Evolutionary conservation across 2,329 filamentous ascomycete species (phyloP).

Genomic region (Hirsutella rhossiliensis): DNA sequence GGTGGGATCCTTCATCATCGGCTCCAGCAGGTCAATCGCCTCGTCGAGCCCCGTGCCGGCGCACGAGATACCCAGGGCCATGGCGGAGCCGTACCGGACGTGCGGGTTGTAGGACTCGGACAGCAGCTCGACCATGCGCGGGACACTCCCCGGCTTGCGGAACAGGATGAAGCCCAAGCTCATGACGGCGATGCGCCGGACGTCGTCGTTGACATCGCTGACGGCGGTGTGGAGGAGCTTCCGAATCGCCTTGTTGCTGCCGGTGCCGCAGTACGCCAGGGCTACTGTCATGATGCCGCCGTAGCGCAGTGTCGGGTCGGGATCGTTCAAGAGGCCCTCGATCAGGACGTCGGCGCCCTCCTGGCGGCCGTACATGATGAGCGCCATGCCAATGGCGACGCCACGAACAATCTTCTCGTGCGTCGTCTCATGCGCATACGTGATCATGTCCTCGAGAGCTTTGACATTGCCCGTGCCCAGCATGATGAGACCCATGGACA

Average conservation of each 20-base stretch:
- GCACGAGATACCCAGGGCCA: constrained; percentile 97
- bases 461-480: constrained; percentile 92
- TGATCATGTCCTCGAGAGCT: constrained; percentile 91
- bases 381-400: constrained; percentile 87
- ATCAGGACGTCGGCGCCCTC: constrained; percentile 92
- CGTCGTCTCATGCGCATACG: constrained; percentile 93
- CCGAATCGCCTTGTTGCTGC: constrained; percentile 96
- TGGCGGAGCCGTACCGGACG: constrained; percentile 92
- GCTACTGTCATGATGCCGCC: constrained; percentile 99
- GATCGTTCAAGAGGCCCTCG: constrained; percentile 82
- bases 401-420: constrained; percentile 98
- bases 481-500: constrained; percentile 97
- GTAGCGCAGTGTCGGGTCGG: constrained; percentile 86
- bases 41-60: constrained; percentile 93
- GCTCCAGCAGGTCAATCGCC: constrained; percentile 90
- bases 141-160: constrained; percentile 92
- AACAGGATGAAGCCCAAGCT: constrained; percentile 97
- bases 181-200: constrained; percentile 92
- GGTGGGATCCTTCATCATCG: constrained; percentile 98
- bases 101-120: constrained; percentile 99
- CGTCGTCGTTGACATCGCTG: constrained; percentile 96
- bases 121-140: constrained; percentile 95
- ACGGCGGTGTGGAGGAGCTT: constrained; percentile 93
- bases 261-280: constrained; percentile 90
- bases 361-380: constrained; percentile 96